Evolutionary conservation across 192 early-diverging fungal species (phyloP).

Genomic region (Spizellomyces punctatus): DNA sequence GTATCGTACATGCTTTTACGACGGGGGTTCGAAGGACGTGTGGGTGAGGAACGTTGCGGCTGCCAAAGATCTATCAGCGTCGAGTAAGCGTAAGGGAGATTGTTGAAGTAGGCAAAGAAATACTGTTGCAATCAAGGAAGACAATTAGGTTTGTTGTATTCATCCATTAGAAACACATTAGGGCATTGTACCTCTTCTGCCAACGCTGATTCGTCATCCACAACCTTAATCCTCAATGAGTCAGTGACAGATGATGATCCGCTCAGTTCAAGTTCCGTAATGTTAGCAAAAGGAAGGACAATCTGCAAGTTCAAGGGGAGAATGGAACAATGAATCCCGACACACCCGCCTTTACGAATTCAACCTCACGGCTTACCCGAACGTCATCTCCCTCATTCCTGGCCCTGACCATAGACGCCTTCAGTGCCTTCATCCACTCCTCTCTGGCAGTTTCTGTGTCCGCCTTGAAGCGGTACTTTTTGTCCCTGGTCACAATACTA

Average conservation of each 20-base stretch:
- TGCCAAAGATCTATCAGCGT: conserved; percentile 22
- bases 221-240: conserved; percentile 53
- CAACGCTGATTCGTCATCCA: conserved; percentile 55
- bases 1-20: conserved; percentile 28
- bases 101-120: conserved; percentile 67
- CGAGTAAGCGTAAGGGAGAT: conserved; percentile 40
- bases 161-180: too few relatives aligned
- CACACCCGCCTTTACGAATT: too few relatives aligned
- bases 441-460: conserved; percentile 53
- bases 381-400: conserved; percentile 61
- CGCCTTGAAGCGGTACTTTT: conserved; percentile 58
- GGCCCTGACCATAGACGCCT: conserved; percentile 60
- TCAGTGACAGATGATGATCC: conserved; percentile 42
- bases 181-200: conserved; percentile 45
- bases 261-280: conserved; percentile 47
- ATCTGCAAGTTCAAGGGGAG: conserved; percentile 12
- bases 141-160: too few relatives aligned
- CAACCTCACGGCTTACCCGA: not conserved
- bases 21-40: not conserved
- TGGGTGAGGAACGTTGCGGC: not conserved
- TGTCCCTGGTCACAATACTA: conserved; percentile 49
- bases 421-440: conserved; percentile 61
- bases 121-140: conserved; percentile 32
- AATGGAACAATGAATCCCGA: too few relatives aligned
- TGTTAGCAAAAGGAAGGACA: conserved; percentile 56